phyloP scores from a whole-genome alignment of 768 basidiomycete species.

The Boletus sp. region DNA sequence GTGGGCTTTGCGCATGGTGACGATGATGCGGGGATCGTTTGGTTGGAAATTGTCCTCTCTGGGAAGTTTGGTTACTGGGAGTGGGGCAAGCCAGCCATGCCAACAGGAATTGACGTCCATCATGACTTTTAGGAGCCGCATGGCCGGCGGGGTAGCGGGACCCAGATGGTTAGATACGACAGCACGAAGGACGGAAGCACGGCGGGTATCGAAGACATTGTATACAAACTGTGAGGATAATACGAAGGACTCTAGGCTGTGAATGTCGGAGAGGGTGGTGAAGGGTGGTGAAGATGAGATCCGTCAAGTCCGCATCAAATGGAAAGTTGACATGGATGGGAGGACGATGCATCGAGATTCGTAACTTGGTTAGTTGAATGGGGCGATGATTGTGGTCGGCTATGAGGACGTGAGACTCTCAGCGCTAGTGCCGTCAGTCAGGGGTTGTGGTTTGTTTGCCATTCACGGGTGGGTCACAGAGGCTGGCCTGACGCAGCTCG shows the following conservation, averaged over 20 bases:
- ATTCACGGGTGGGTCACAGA: too few species aligned
- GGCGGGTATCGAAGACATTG: conserved; percentile 11
- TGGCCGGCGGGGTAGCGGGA: conserved; percentile 1
- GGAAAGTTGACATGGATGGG: not conserved
- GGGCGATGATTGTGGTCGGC: not conserved
- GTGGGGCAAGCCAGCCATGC: conserved; percentile 16
- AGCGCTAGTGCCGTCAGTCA: too few species aligned
- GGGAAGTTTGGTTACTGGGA: conserved; percentile 10
- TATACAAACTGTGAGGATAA: conserved; percentile 19
- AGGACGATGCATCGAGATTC: not conserved
- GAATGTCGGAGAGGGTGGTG: conserved; percentile 8
- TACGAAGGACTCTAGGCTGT: conserved; percentile 9
- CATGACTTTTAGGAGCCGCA: conserved; percentile 19
- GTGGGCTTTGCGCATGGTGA: conserved; percentile 13
- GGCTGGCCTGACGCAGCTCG: too few species aligned
- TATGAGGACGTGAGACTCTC: not conserved
- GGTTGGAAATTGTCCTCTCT: conserved; percentile 8
- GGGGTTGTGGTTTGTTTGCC: too few species aligned
- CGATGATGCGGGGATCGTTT: not conserved
- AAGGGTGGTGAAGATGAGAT: conserved; percentile 13
- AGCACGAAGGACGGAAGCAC: conserved; percentile 10
- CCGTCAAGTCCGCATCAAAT: conserved; percentile 13
- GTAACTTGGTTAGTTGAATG: not conserved
- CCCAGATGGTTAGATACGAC: conserved; percentile 19
- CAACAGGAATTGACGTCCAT: conserved; percentile 12